phyloP scores from a whole-genome alignment of 2,329 filamentous ascomycete species.

The Aphanoascus verrucosus region DNA sequence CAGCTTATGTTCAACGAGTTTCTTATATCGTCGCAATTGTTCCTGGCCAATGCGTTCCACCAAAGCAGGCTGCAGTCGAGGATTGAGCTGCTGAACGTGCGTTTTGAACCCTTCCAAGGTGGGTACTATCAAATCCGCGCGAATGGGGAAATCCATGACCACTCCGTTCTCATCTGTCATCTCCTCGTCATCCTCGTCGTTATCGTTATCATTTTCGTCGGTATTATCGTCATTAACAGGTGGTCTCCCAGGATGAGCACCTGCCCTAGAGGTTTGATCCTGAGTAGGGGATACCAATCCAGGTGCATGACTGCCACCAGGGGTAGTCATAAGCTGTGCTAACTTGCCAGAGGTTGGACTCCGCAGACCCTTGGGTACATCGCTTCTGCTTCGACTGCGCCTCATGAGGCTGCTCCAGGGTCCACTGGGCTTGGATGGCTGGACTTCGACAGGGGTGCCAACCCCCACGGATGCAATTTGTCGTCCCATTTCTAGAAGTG shows the following conservation, averaged over 20 bases:
- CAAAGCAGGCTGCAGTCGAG: constrained; percentile 55
- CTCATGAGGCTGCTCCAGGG: constrained; percentile 39
- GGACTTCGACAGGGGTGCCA: constrained; percentile 49
- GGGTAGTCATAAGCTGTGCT: constrained; percentile 44
- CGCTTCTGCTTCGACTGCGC: constrained; percentile 48
- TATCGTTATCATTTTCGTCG: constrained; percentile 24
- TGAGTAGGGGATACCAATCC: constrained; percentile 42
- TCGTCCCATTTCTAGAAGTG: constrained; percentile 37
- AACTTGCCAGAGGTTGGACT: constrained; percentile 33
- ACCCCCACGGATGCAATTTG: constrained; percentile 37
- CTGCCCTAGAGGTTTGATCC: constrained; percentile 18
- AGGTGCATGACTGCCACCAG: constrained; percentile 50
- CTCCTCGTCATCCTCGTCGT: constrained; percentile 51
- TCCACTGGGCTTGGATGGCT: constrained; percentile 28
- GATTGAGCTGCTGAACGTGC: constrained; percentile 64
- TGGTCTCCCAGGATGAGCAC: neutral
- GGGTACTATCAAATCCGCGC: constrained; percentile 58
- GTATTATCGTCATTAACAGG: constrained; percentile 23
- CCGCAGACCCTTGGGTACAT: constrained; percentile 37
- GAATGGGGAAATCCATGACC: constrained; percentile 50
- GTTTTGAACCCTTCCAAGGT: constrained; percentile 65
- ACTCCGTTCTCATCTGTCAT: constrained; percentile 49
- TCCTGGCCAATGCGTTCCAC: constrained; percentile 74
- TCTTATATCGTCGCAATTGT: constrained; percentile 68
- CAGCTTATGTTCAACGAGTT: constrained; percentile 57